Evolutionary conservation across 2,329 filamentous ascomycete genomes (phyloP).

Genomic region (Aureobasidium melanogenum): DNA sequence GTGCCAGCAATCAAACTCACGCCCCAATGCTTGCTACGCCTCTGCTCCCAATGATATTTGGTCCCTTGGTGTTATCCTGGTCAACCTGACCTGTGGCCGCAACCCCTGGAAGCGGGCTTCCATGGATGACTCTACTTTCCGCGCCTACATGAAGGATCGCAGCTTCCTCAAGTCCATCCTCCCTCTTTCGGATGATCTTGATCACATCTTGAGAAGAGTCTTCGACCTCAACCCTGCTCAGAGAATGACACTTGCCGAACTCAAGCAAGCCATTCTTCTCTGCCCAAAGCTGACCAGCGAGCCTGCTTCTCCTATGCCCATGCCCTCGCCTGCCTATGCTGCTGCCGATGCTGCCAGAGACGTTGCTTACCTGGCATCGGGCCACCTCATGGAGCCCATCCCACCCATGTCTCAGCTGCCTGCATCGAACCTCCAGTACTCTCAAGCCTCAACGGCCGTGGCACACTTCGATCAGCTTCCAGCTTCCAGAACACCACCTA

Average conservation of each 20-base stretch:
- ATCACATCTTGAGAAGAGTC: slow-evolving; percentile 75
- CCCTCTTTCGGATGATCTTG: slow-evolving; percentile 80
- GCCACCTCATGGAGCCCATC: slow-evolving; percentile 7
- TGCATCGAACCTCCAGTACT: neutral
- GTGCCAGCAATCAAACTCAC: slow-evolving; percentile 71
- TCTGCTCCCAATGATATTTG: slow-evolving; percentile 95
- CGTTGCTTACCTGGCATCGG: slow-evolving; percentile 6
- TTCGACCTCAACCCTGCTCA: slow-evolving; percentile 80
- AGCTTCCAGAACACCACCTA: slow-evolving; percentile 4
- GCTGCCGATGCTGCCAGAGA: slow-evolving; percentile 13
- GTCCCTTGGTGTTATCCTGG: slow-evolving; percentile 95
- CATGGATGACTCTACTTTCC: slow-evolving; percentile 86
- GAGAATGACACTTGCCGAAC: slow-evolving; percentile 71
- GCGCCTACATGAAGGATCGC: slow-evolving; percentile 74
- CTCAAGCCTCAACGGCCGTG: neutral
- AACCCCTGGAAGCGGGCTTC: slow-evolving; percentile 99
- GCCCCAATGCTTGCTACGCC: slow-evolving; percentile 67
- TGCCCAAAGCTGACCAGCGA: slow-evolving; percentile 63
- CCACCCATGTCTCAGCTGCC: slow-evolving; percentile 14
- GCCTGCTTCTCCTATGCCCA: slow-evolving; percentile 29
- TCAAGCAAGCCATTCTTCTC: slow-evolving; percentile 65
- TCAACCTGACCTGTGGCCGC: slow-evolving; percentile 94
- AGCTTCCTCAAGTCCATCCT: slow-evolving; percentile 89
- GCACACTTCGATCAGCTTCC: slow-evolving; percentile 8
- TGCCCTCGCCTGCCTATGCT: slow-evolving; percentile 14